Evolutionary conservation across 2,329 filamentous ascomycete species (phyloP).

Genomic region (Sporothrix brunneoviolacea): DNA sequence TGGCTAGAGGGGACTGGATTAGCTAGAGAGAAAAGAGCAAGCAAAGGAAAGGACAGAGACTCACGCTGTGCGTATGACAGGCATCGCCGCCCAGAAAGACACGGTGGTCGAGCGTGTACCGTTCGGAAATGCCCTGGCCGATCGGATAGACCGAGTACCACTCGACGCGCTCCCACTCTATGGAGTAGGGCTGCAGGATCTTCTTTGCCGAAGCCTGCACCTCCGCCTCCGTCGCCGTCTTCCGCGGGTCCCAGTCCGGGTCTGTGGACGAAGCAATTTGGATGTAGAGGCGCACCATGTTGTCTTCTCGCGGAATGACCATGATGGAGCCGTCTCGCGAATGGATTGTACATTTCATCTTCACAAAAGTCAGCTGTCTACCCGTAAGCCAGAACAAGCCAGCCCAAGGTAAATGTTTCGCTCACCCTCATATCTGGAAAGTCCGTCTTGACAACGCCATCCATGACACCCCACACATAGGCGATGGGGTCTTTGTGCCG

Average conservation of each 20-base stretch:
- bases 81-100: slow-evolving; percentile 72
- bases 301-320: slow-evolving; percentile 67
- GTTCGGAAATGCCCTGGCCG: slow-evolving; percentile 64
- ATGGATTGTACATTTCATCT: slow-evolving; percentile 72
- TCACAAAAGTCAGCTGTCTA: too few relatives aligned
- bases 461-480: slow-evolving; percentile 71
- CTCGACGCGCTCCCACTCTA: slow-evolving; percentile 60
- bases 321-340: slow-evolving; percentile 69
- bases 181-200: slow-evolving; percentile 59
- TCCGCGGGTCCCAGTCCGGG: slow-evolving; percentile 54
- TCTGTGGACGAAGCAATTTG: slow-evolving; percentile 59
- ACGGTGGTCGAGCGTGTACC: slow-evolving; percentile 59
- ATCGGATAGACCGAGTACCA: slow-evolving; percentile 76
- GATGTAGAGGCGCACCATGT: slow-evolving; percentile 64
- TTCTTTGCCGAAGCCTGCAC: slow-evolving; percentile 60
- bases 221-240: slow-evolving; percentile 55
- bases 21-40: neutral
- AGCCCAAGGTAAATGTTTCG: too few relatives aligned
- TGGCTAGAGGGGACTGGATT: slow-evolving; percentile 30
- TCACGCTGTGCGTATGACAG: slow-evolving; percentile 70
- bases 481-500: slow-evolving; percentile 63
- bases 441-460: slow-evolving; percentile 63
- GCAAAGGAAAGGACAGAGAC: slow-evolving; percentile 33
- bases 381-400: too few relatives aligned
- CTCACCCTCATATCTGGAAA: slow-evolving; percentile 67